These are phyloP conservation scores for Podosphaera leucotricha DNA, from an alignment of 2,329 filamentous ascomycete species.

Conservation along the genomic window DNA sequence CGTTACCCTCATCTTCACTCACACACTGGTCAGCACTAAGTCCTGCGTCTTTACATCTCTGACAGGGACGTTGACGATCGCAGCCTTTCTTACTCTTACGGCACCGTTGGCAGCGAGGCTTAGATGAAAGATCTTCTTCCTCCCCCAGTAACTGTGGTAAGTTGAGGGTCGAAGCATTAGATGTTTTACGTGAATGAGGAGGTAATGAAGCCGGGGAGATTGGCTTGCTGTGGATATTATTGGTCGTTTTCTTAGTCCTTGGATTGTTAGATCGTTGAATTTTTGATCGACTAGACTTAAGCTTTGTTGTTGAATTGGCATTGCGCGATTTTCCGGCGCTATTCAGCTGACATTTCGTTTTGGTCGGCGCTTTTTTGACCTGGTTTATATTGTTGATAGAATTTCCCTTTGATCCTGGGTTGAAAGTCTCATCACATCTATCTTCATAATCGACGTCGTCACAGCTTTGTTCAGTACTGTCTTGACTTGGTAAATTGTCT, in stretches of 20 bases:
- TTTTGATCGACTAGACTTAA: slow-evolving; percentile 23
- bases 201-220: slow-evolving; percentile 46
- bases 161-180: slow-evolving; percentile 33
- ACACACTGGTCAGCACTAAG: slow-evolving; percentile 84
- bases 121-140: slow-evolving; percentile 79
- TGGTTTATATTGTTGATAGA: slow-evolving; percentile 6
- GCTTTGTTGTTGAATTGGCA: slow-evolving; percentile 19
- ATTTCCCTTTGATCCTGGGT: slow-evolving; percentile 10
- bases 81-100: slow-evolving; percentile 99
- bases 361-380: slow-evolving; percentile 17
- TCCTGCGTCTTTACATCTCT: slow-evolving; percentile 85
- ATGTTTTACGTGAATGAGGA: slow-evolving; percentile 50
- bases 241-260: slow-evolving; percentile 28
- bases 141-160: slow-evolving; percentile 35
- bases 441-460: slow-evolving; percentile 33
- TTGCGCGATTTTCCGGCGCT: slow-evolving; percentile 19
- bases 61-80: slow-evolving; percentile 85
- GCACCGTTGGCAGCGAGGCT: slow-evolving; percentile 92
- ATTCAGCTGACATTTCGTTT: slow-evolving; percentile 18
- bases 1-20: slow-evolving; percentile 94
- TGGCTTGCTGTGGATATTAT: slow-evolving; percentile 19
- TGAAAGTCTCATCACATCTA: slow-evolving; percentile 16
- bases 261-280: slow-evolving; percentile 11
- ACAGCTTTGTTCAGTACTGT: slow-evolving; percentile 35
- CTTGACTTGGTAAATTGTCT: slow-evolving; percentile 29